Evolutionary conservation across 2,329 filamentous ascomycete genomes (phyloP), one percentile per base, ranked within the genome.

Genomic region (Monosporascus sp.): DNA sequence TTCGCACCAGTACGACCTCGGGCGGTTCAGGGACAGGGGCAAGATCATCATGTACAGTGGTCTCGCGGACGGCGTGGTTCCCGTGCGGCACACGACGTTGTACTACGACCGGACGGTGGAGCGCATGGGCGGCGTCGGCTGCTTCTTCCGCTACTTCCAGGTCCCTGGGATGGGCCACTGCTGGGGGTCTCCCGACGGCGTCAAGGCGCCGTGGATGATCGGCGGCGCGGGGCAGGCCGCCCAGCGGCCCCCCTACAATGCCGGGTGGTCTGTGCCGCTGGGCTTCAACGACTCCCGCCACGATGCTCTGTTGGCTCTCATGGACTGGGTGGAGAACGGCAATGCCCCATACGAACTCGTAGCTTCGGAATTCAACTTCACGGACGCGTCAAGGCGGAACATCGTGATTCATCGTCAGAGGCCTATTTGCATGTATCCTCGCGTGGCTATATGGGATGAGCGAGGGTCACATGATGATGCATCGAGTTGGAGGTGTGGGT

Each of bases 131-230:
- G 54, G 58, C 8, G 70, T 75, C 37, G 75, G 74, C 5, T 71
- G 75, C 18, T 74, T 76, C 61, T 82, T 75, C 65, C 57, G 63
- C 5, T 71, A 76, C 57, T 78, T 77, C 61, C 65, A 66, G 6
- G 70, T 78, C 41, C 72, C 73, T 8, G 74, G 74, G 0, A 76
- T 77, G 73, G 62, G 53, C 0, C 75, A 78, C 59, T 79, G 76
- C 56, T 59, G 56, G 54, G 52, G 58, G 22, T 57, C 55, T 14
- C 56, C 57, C 1, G 49, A 56, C 18, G 62, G 60, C 17, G 62
- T 65, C 3, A 61, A 62, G 39, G 62, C 63, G n/a, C 64, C 64
- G 6, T 67, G 64, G 64, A 67, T 65, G 62, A 64, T 67, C 7
- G 64, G 58, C 3, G 57, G 63, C 17, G 56, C 56, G 0, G 62